Conservation (phyloP, 2,329 filamentous ascomycete species). For the Magnaporthales sp. region DNA sequence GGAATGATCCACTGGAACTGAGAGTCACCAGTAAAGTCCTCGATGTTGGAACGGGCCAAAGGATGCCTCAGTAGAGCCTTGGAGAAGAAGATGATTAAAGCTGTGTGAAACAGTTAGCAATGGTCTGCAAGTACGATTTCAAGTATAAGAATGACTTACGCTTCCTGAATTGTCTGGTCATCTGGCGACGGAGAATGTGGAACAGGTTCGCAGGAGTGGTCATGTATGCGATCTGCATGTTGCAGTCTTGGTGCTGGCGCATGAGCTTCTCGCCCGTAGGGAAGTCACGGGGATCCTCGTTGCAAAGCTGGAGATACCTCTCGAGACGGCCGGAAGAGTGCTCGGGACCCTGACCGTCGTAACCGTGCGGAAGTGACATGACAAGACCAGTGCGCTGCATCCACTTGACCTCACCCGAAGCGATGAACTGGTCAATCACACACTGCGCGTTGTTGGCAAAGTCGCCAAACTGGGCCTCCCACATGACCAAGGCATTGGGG, state of each 20-base stretch:
- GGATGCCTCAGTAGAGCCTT: slow-evolving; percentile 95
- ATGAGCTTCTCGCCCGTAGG: slow-evolving; percentile 81
- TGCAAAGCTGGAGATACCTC: slow-evolving; percentile 92
- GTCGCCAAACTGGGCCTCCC: slow-evolving; percentile 99
- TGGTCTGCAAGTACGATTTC: neutral
- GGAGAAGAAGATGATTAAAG: slow-evolving; percentile 95
- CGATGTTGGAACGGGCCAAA: slow-evolving; percentile 77
- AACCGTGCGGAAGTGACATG: slow-evolving; percentile 93
- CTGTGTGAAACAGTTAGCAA: slow-evolving; percentile 30
- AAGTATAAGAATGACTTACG: slow-evolving; percentile 48
- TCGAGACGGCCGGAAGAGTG: slow-evolving; percentile 97
- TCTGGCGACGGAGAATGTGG: slow-evolving; percentile 92
- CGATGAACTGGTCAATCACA: slow-evolving; percentile 98
- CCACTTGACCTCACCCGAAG: slow-evolving; percentile 97
- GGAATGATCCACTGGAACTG: slow-evolving; percentile 97
- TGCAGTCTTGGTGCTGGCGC: slow-evolving; percentile 98
- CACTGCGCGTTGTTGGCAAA: slow-evolving; percentile 99
- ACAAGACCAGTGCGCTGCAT: slow-evolving; percentile 95
- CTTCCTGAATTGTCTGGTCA: slow-evolving; percentile 99
- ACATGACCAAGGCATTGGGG: slow-evolving; percentile 97
- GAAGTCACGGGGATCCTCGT: slow-evolving; percentile 94
- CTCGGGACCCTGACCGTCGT: slow-evolving; percentile 96
- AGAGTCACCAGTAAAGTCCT: slow-evolving; percentile 83
- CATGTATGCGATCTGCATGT: slow-evolving; percentile 97
- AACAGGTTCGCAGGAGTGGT: slow-evolving; percentile 95